Conservation (phyloP, 1,139 yeast species). For the Blastobotrys serpentis region DNA sequence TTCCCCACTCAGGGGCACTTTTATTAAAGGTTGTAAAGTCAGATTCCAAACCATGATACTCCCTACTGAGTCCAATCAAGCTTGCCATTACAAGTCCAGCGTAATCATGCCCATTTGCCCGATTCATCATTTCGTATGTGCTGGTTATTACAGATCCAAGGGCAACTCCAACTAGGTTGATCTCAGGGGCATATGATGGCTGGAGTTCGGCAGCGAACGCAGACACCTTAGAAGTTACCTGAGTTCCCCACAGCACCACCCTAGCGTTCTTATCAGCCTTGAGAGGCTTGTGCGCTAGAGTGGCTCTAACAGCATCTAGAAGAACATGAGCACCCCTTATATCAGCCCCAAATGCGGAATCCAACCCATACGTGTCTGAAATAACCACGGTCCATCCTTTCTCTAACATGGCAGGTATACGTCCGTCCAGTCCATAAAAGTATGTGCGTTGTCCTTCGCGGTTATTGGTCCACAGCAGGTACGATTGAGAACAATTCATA, state of each 20-base stretch:
- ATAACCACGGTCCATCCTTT: neutral
- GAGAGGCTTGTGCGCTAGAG: neutral
- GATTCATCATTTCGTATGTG: neutral
- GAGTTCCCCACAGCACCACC: neutral
- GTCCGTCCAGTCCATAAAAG: neutral
- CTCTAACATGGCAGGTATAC: neutral
- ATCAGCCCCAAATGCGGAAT: neutral
- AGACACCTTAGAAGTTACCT: neutral
- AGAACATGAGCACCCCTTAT: neutral
- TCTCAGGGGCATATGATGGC: conserved; percentile 2
- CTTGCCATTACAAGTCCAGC: neutral
- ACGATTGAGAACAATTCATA: neutral
- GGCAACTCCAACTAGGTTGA: neutral
- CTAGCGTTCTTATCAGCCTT: neutral
- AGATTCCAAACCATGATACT: neutral
- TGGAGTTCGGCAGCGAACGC: conserved; percentile 5
- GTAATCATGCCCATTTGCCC: neutral
- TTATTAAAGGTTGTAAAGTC: neutral
- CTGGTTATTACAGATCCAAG: neutral
- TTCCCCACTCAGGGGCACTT: neutral
- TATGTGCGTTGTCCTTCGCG: neutral
- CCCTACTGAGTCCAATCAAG: neutral
- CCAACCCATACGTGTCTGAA: neutral
- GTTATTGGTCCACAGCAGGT: neutral
- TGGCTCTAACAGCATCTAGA: neutral